Base-by-base conservation (phyloP, 2,329 filamentous ascomycete species). In the Teratosphaeria gauchensis region DNA sequence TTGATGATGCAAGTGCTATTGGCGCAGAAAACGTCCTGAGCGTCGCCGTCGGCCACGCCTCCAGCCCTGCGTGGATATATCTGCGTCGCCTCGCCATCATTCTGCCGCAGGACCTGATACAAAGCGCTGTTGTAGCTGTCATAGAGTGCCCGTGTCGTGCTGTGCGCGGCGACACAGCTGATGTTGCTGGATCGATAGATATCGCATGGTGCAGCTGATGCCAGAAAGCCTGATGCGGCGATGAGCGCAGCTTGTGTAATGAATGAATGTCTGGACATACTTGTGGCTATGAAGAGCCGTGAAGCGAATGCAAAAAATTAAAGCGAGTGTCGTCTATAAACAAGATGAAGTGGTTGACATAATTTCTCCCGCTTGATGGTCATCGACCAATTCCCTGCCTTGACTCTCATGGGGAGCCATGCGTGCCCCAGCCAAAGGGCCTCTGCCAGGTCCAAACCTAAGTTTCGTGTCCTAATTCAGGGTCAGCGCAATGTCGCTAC, bases 131-230 rank as follows among this genome's bases (percentile, higher is more conserved):
- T 74, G 72, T 73, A 86, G 56, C 75, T 65, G 63, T 71, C 77
- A 71, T 85, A 86, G 6, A 87, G 70, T 16, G 83, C 82, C 3
- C 84, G 80, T 58, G 84, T 86, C n/a, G 83, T 86, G 68, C 81
- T 81, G 67, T 86, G 84, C 0, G 84, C 84, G 0, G 84, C 84
- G 11, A 86, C 73, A 64, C 84, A 87, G n/a, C 83, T 82, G 1
- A 82, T 85, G 55, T 77, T 77, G 0, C 82, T 83, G 0, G 77
- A 75, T 1, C 77, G 67, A 71, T 86, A 87, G 61, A 86, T 77
- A 61, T 87, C 84, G 64, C 83, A 87, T 8, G 84, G 83, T 12
- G 76, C 83, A 46, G 82, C 81, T 19, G 73, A 67, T 42, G 75
- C 79, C 32, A 81, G 66, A 8, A 75, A 72, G 58, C 67, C 62